Evolutionary conservation across 352 stramenopile species (phyloP).

Genomic region (Globisporangium cederbergense): DNA sequence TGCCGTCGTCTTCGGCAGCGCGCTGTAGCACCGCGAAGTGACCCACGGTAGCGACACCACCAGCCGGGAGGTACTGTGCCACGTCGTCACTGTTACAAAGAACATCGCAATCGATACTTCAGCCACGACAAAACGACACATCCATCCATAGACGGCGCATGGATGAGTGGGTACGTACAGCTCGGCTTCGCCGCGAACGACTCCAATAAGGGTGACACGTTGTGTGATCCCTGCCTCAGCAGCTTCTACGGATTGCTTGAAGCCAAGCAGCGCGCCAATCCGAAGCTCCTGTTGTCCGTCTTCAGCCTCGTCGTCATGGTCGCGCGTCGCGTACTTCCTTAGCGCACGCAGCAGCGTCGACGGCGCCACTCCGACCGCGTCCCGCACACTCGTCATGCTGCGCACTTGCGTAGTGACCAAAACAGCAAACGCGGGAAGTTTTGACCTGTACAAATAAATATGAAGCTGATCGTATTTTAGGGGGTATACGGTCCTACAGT

Average conservation of each 20-base stretch:
- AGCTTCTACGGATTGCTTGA: not conserved
- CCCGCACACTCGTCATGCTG: not conserved
- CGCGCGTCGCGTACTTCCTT: slow-evolving; percentile 3
- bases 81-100: not conserved
- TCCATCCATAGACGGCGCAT: too few species aligned
- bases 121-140: too few species aligned
- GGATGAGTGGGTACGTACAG: slow-evolving; percentile 9
- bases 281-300: not conserved
- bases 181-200: slow-evolving; percentile 6
- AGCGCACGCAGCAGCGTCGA: slow-evolving; percentile 13
- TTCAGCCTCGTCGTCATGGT: slow-evolving; percentile 6
- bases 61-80: slow-evolving; percentile 6
- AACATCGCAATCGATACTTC: too few species aligned
- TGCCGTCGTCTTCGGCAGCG: slow-evolving; percentile 1
- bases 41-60: slow-evolving; percentile 7
- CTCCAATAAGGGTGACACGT: slow-evolving; percentile 9
- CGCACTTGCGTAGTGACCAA: not conserved
- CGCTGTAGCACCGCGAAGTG: slow-evolving; percentile 15
- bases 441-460: not conserved
- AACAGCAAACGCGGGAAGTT: not conserved
- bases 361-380: not conserved
- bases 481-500: not conserved
- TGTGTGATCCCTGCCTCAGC: not conserved
- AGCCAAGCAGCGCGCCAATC: slow-evolving; percentile 12
- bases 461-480: not conserved